Base-by-base conservation (phyloP, 371 early-diverging fungal species). In the Umbelopsis sp. region DNA sequence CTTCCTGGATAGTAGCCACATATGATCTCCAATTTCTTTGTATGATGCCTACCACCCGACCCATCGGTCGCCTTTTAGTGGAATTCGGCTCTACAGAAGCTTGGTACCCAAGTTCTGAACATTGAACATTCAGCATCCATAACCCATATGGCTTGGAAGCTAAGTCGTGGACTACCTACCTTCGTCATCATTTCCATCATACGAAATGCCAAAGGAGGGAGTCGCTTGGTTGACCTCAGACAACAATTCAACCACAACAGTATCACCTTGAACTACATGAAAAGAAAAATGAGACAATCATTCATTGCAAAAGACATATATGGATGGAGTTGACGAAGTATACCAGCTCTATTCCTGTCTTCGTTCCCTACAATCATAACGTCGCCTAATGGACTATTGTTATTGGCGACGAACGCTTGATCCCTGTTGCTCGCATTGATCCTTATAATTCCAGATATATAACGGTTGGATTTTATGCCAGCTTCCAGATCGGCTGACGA, bases 11-110 rank as follows among this genome's bases (percentile, higher is more conserved):
- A 0, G 95, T 94, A 9, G 96, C 96, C 18, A 96, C 96, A 74
- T 89, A 94, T 11, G 94, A 91, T 50, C 96, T 84, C 96, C 96
- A 97, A 71, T 91, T 93, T 37, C 96, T 86, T 66, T 94, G 92
- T 44, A 92, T 78, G 38, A 96, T 86, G 16, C 94, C 95, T 6
- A 97, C 92, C 0, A 97, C 91, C 32, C 84, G 74, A 16, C 87
- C 93, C 29, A 88, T 85, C 29, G 93, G 88, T 65, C 79, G 74
- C 37, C 68, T 72, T 22, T 63, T 72, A 3, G 74, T 74, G n/a
- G 68, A 45, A 44, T 44, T 72, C 65, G 69, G 70, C n/a, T 63
- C 70, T 24, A 63, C 68, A 44, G 25, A 65, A 18, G 22, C 57
- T 9, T 46, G 35, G 14, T 35, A 57, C 16, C 29, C 67, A 14